Evolutionary conservation across 257 asterid species (phyloP).

Genomic region (Przewalskia tangutica): DNA sequence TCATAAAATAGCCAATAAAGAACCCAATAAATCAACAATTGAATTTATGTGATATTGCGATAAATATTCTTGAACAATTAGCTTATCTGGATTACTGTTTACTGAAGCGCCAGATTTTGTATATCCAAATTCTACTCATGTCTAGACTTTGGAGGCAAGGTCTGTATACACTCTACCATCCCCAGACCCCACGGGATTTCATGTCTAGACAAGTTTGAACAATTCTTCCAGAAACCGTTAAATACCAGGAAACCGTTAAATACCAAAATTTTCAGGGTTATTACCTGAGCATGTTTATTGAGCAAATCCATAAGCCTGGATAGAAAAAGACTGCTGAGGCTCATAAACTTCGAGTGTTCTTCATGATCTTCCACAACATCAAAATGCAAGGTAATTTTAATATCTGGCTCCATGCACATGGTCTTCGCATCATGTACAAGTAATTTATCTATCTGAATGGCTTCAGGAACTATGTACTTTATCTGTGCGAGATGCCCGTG

Average conservation of each 20-base stretch:
- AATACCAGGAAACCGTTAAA: not conserved
- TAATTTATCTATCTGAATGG: constrained; percentile 58
- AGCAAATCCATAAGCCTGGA: constrained; percentile 46
- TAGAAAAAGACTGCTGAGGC: constrained; percentile 55
- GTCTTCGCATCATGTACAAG: constrained; percentile 56
- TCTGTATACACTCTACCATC: too few species aligned
- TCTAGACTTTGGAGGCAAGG: too few species aligned
- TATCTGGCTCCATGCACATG: constrained; percentile 60
- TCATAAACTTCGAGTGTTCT: constrained; percentile 48
- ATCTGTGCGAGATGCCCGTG: constrained; percentile 68
- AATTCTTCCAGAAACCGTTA: not conserved
- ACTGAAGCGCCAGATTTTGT: not conserved
- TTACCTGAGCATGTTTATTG: constrained; percentile 53
- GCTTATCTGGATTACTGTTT: not conserved
- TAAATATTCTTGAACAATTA: not conserved
- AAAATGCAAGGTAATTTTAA: constrained; percentile 39
- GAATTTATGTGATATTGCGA: not conserved
- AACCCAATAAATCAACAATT: not conserved
- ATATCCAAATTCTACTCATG: not conserved
- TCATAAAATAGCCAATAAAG: not conserved
- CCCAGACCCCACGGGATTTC: too few species aligned
- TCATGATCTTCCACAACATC: constrained; percentile 51
- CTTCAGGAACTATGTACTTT: constrained; percentile 68
- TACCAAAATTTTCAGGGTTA: not conserved
- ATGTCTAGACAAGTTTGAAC: not conserved